Evolutionary conservation across 202 grass and related monocot genomes (phyloP), one percentile per base, ranked within the genome.

Genomic region (Panicum virgatum): DNA sequence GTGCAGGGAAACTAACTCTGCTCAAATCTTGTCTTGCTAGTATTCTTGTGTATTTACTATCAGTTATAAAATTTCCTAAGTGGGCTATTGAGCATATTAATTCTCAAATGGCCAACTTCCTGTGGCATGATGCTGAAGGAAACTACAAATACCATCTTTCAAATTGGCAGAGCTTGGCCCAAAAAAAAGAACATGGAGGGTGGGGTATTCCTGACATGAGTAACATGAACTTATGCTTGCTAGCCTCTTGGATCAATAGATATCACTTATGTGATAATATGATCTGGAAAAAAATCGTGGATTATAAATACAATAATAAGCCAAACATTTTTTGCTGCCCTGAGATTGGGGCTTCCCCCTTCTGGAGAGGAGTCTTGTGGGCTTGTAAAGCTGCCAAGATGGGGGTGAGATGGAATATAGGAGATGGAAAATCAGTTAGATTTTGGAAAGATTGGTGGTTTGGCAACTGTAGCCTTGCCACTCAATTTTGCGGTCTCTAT

Each of bases 201-300:
- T n/a, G 20, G 16, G 51, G 51, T 2, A 7, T 54, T 1, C 51
- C 18, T n/a, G 18, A n/a, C 18, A 3, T 54, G 0, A 5, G 25
- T 0, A 23, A 60, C 15, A 2, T 60, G 1, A 60, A 60, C 6
- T 0, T 29, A 0, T 12, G 25, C 4, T 5, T 60, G 0, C 6
- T 60, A 30, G 25, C 11, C 0, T 60, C 57, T 2, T 60, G 57
- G 57, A 29, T 60, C 14, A 60, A 15, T 0, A 60, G 57, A 5
- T 60, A 60, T 2, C 26, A 12, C 25, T 43, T 1, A 1, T 2
- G 12, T 29, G 5, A 14, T 2, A 0, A 5, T 14, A 13, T 29
- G 0, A 1, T 60, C 4, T 60, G 23, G 25, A 60, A 6, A 12
- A 3, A 30, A 0, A 4, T 30, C 0, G 0, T 60, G 0, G 57